Percentiles rank a stretch among this genome's conserved stretches.
Evolutionary conservation across 2,329 filamentous ascomycete species (phyloP).

Genomic region (Colletotrichum sp.): DNA sequence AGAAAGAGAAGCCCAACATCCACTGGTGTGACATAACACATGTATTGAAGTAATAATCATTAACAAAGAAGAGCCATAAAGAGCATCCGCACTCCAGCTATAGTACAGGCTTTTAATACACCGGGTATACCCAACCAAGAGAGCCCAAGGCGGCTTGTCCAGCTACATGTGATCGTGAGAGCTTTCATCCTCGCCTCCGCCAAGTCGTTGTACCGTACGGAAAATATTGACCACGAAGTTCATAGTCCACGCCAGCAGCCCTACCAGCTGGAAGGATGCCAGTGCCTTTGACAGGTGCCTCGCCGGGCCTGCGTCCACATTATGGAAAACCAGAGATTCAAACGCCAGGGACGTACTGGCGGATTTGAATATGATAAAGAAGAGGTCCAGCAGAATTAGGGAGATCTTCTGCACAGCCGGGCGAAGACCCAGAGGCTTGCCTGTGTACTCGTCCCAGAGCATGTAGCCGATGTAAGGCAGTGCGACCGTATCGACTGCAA

Average conservation of each 20-base stretch:
- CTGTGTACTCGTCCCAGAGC: conserved; percentile 95
- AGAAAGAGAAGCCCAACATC: neutral
- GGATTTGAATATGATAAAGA: conserved; percentile 97
- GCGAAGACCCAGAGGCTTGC: conserved; percentile 88
- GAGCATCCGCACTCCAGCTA: neutral
- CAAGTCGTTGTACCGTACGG: conserved; percentile 67
- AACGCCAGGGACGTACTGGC: conserved; percentile 92
- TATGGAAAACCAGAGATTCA: conserved; percentile 73
- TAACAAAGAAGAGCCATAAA: conserved; percentile 1
- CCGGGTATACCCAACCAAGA: conserved; percentile 15
- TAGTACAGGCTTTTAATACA: conserved; percentile 20
- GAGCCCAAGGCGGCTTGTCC: neutral
- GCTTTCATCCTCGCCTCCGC: conserved; percentile 53
- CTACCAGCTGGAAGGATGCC: conserved; percentile 79
- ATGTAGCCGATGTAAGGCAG: conserved; percentile 92
- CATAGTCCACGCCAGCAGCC: conserved; percentile 85
- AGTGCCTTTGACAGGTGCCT: conserved; percentile 68
- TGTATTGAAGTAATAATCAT: neutral
- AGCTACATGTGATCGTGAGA: conserved; percentile 17
- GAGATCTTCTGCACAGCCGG: conserved; percentile 85
- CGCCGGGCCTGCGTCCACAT: conserved; percentile 27
- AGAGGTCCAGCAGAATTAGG: conserved; percentile 87
- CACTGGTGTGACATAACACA: neutral
- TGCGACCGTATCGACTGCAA: conserved; percentile 87
- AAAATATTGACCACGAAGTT: conserved; percentile 90